These are phyloP conservation scores for Prunus kanzakura DNA, from an alignment of 306 rosid genomes.

Conservation along the genomic window DNA sequence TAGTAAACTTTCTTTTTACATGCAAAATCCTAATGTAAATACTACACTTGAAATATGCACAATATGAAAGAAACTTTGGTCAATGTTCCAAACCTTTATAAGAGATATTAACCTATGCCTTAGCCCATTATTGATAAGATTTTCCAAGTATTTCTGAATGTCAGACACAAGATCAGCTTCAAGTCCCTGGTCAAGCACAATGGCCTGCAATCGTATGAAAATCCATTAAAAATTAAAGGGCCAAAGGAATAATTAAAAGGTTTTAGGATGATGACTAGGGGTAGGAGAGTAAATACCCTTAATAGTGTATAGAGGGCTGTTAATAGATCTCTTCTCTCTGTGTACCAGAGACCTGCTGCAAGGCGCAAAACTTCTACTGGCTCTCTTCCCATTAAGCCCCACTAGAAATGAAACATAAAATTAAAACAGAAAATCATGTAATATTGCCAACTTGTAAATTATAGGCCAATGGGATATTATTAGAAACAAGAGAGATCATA, in stretches of 20 bases:
- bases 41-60: not conserved
- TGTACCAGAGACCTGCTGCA: slow-evolving; percentile 92
- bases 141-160: slow-evolving; percentile 81
- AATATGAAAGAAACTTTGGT: not conserved
- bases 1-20: not conserved
- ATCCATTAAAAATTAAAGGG: slow-evolving; percentile 14
- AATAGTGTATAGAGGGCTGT: slow-evolving; percentile 80
- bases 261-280: slow-evolving; percentile 10
- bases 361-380: slow-evolving; percentile 76
- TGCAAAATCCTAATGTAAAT: not conserved
- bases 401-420: slow-evolving; percentile 32
- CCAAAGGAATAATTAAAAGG: slow-evolving; percentile 12
- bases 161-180: slow-evolving; percentile 71
- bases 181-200: slow-evolving; percentile 93
- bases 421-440: not conserved
- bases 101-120: slow-evolving; percentile 79
- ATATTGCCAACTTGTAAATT: not conserved
- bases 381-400: slow-evolving; percentile 95
- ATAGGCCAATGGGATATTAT: not conserved
- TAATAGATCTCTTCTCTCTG: slow-evolving; percentile 89
- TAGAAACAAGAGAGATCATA: slow-evolving; percentile 12
- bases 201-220: slow-evolving; percentile 54
- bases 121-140: slow-evolving; percentile 74
- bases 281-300: slow-evolving; percentile 51
- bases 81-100: slow-evolving; percentile 61